These are phyloP conservation scores for Lichtheimia ornata DNA, from an alignment of 371 early-diverging fungal genomes.

Conservation along the genomic window DNA sequence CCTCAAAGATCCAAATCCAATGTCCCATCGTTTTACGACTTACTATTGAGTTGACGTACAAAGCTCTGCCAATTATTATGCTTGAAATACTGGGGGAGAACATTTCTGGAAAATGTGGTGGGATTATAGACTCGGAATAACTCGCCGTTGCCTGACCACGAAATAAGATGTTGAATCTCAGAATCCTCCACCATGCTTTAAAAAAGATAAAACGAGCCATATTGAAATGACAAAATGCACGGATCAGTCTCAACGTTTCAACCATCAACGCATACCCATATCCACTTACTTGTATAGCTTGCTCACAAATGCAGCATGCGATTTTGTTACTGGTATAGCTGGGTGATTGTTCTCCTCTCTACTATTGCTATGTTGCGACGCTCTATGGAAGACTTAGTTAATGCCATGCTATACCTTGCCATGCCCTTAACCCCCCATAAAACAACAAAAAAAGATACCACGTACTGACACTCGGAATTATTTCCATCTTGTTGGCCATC, in stretches of 20 bases:
- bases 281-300: slow-evolving; percentile 61
- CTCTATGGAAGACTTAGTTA: too few species aligned
- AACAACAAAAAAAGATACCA: too few species aligned
- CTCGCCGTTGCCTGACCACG: slow-evolving; percentile 65
- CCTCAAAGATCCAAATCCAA: not conserved
- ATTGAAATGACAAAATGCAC: too few species aligned
- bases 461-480: too few species aligned
- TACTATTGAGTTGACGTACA: slow-evolving; percentile 84
- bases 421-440: too few species aligned
- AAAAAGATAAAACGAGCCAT: too few species aligned
- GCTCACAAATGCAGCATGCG: slow-evolving; percentile 67
- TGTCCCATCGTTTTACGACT: slow-evolving; percentile 6
- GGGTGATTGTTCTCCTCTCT: not conserved
- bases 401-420: too few species aligned
- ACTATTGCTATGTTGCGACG: too few species aligned
- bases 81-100: slow-evolving; percentile 81
- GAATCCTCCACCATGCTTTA: slow-evolving; percentile 63
- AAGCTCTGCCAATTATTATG: slow-evolving; percentile 88
- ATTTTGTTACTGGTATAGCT: slow-evolving; percentile 5
- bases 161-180: slow-evolving; percentile 55
- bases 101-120: slow-evolving; percentile 53
- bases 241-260: too few species aligned
- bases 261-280: too few species aligned
- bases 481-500: not conserved
- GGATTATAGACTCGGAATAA: slow-evolving; percentile 66